Conservation (phyloP, 352 stramenopile genomes). For the Thraustochytrium striatum region DNA sequence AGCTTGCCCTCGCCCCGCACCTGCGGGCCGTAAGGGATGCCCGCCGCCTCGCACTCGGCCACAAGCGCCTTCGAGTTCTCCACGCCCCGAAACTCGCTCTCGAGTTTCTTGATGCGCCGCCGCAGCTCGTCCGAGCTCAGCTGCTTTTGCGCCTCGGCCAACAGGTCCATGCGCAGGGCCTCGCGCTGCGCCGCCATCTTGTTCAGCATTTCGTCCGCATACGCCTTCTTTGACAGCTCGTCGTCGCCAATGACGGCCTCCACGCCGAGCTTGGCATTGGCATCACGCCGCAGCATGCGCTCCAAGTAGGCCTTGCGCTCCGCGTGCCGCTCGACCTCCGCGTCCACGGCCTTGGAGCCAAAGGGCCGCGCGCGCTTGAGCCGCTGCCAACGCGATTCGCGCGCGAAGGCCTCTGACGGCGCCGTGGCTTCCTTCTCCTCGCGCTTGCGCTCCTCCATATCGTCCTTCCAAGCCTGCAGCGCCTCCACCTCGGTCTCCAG, state of each 20-base stretch:
- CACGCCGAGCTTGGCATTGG: background rate
- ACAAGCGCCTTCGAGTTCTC: constrained; percentile 14
- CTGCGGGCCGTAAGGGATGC: constrained; percentile 30
- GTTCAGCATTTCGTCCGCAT: constrained; percentile 9
- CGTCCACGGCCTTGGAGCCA: background rate
- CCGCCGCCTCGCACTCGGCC: constrained; percentile 9
- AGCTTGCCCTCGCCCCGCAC: background rate
- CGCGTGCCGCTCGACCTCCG: background rate
- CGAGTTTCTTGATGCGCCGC: constrained; percentile 6
- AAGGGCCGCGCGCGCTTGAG: background rate
- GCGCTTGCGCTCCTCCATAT: background rate
- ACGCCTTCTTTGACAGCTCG: constrained; percentile 19
- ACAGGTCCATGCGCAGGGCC: constrained; percentile 19
- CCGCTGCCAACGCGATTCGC: background rate
- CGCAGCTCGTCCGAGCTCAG: constrained; percentile 4
- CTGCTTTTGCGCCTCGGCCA: background rate
- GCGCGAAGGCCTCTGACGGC: background rate
- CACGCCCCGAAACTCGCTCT: constrained; percentile 11
- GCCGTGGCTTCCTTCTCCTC: background rate
- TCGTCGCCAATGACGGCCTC: background rate
- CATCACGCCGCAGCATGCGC: constrained; percentile 32
- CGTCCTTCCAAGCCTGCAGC: constrained; percentile 58
- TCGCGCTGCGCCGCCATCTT: constrained; percentile 8
- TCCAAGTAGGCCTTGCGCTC: constrained; percentile 44
- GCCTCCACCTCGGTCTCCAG: constrained; percentile 63